Evolutionary conservation across 441 rosid species (phyloP), one percentile per base, ranked within the genome.

Genomic region (Croton setiger): DNA sequence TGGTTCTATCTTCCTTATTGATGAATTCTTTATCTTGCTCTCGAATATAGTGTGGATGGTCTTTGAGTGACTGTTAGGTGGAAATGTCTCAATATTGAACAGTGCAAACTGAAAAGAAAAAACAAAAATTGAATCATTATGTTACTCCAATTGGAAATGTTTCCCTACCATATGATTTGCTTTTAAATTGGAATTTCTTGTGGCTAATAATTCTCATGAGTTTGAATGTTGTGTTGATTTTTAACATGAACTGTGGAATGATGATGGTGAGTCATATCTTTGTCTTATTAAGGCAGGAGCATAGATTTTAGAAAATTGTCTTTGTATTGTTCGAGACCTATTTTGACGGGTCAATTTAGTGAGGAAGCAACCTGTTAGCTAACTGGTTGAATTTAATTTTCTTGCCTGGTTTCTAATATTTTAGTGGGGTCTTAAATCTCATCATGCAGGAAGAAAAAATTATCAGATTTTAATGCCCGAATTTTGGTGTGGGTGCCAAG

Each of bases 381-480:
- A 56, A 67, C 49, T 67, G 13, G 17, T 62, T 66, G 69, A 33
- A 7, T 9, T 23, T 41, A 14, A 11, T 2, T 15, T 1, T 36
- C 6, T 9, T 11, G 27, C 47, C 15, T 45, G 7, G 1, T 66
- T 56, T 52, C 37, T 17, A 39, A 54, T 23, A 37, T 60, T 7
- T 48, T 52, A 49, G 27, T 39, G 11, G 71, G 58, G 55, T 36
- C 64, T 18, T 7, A 18, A 10, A 23, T 12, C 7, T 54, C 23
- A 43, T 41, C 31, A 6, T 47, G 37, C n/a, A 59, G 59, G 59
- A 69, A 36, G 31, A 49, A 36, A 36, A 59, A 60, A 48, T 59
- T 15, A 18, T 59, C 21, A 21, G 33, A 7, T 45, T n/a, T 48
- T 68, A 47, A 33, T 21, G 5, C 47, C 13, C 5, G 37, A 15